phyloP scores from a whole-genome alignment of 129 eudicot species.

The Glebionis coronaria region DNA sequence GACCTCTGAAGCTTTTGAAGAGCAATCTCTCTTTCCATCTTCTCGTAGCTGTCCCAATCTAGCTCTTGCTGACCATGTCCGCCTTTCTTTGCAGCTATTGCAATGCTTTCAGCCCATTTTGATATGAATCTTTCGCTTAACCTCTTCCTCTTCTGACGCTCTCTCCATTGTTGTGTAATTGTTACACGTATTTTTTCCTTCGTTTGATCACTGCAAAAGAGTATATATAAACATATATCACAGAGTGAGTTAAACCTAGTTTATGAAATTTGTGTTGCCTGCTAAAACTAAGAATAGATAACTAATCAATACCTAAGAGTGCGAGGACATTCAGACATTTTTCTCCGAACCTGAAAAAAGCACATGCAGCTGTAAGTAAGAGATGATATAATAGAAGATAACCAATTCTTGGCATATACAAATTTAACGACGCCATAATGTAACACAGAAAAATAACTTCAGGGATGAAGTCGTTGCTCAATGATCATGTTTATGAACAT shows the following conservation, averaged over 20 bases:
- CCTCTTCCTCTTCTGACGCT: conserved; percentile 63
- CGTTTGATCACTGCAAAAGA: conserved; percentile 54
- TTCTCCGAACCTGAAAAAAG: conserved; percentile 60
- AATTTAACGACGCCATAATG: too few species aligned
- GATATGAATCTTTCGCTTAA: conserved; percentile 48
- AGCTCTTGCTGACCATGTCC: conserved; percentile 57
- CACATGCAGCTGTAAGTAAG: conserved; percentile 7
- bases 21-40: conserved; percentile 50
- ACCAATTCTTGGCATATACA: background rate
- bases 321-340: conserved; percentile 83
- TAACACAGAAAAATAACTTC: too few species aligned
- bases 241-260: background rate
- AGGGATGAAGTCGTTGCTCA: too few species aligned
- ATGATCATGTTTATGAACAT: too few species aligned
- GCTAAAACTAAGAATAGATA: background rate
- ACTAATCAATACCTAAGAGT: conserved; percentile 53
- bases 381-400: conserved; percentile 1
- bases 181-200: conserved; percentile 62
- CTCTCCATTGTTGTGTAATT: conserved; percentile 58
- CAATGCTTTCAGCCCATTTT: conserved; percentile 73
- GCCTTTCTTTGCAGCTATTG: conserved; percentile 80
- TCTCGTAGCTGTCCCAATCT: conserved; percentile 85
- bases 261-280: background rate
- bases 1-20: conserved; percentile 42
- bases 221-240: background rate